phyloP scores from a whole-genome alignment of 495 filamentous ascomycete genomes.

The Aspergillus asperescens region DNA sequence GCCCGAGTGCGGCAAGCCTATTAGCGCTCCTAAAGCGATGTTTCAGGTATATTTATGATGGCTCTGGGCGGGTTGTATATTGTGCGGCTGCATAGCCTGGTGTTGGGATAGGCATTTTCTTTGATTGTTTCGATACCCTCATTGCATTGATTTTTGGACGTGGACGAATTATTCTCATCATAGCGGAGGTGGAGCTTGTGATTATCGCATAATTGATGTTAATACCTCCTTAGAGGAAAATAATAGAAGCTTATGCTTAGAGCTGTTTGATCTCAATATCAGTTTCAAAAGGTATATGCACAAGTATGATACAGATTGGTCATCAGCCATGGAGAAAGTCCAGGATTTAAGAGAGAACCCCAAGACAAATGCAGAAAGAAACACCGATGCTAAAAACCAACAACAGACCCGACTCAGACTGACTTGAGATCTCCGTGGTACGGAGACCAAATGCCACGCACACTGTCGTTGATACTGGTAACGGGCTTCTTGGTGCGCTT shows the following conservation, averaged over 20 bases:
- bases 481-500: conserved; percentile 77
- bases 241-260: background rate
- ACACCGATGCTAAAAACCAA: conserved; percentile 19
- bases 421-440: conserved; percentile 65
- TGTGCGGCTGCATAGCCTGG: conserved; percentile 8
- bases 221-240: background rate
- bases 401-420: conserved; percentile 24
- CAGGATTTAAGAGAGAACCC: conserved; percentile 33
- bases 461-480: conserved; percentile 80
- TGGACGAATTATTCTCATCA: background rate
- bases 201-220: background rate
- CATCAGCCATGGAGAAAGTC: conserved; percentile 19
- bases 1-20: conserved; percentile 39
- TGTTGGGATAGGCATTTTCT: conserved; percentile 14
- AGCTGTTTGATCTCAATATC: background rate
- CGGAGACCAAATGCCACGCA: conserved; percentile 91
- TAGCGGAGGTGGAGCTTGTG: background rate
- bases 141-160: conserved; percentile 14
- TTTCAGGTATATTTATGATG: conserved; percentile 48
- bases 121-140: conserved; percentile 24
- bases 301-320: conserved; percentile 23
- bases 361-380: conserved; percentile 17
- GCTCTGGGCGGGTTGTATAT: conserved; percentile 3
- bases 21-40: conserved; percentile 36
- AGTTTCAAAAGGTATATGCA: conserved; percentile 7